A percentile compares a stretch with the other conserved stretches of the same genome.
These are phyloP conservation scores for Phytophthora niederhauseri DNA, from an alignment of 352 stramenopile genomes.

Conservation along the genomic window DNA sequence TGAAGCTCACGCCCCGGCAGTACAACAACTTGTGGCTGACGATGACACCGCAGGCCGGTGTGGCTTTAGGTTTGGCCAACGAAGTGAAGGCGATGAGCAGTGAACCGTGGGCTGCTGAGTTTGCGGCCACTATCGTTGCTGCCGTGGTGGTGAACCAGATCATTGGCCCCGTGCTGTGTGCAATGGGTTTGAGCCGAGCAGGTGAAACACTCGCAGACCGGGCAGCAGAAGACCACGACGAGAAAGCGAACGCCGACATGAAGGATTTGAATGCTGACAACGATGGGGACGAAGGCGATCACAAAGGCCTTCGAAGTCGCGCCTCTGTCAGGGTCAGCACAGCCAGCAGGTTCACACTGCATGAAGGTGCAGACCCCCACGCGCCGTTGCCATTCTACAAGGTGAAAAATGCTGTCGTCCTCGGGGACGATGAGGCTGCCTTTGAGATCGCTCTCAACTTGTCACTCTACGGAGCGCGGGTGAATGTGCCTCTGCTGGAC, in stretches of 20 bases:
- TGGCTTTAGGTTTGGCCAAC: slow-evolving; percentile 62
- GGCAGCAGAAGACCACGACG: not conserved
- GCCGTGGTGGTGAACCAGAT: slow-evolving; percentile 79
- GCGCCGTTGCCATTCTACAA: slow-evolving; percentile 47
- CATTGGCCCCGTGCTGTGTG: slow-evolving; percentile 63
- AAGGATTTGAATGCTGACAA: not conserved
- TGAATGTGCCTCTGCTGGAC: slow-evolving; percentile 64
- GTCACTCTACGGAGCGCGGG: slow-evolving; percentile 63
- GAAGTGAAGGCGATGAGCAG: slow-evolving; percentile 61
- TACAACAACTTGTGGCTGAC: slow-evolving; percentile 83
- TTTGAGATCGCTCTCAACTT: slow-evolving; percentile 69
- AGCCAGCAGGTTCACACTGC: not conserved
- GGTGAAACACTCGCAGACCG: slow-evolving; percentile 44
- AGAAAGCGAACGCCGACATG: not conserved
- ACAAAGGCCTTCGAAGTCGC: not conserved
- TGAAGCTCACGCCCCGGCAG: slow-evolving; percentile 58
- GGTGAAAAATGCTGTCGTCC: slow-evolving; percentile 61
- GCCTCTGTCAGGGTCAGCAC: not conserved
- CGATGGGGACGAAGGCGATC: not conserved
- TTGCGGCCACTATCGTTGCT: slow-evolving; percentile 67
- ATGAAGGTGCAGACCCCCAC: slow-evolving; percentile 30
- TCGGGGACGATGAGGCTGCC: slow-evolving; percentile 67
- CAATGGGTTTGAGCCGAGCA: slow-evolving; percentile 54
- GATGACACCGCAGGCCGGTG: slow-evolving; percentile 71
- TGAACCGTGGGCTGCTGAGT: slow-evolving; percentile 61